These are phyloP conservation scores for Camelina laxa DNA, from an alignment of 345 rosid genomes.

Conservation along the genomic window DNA sequence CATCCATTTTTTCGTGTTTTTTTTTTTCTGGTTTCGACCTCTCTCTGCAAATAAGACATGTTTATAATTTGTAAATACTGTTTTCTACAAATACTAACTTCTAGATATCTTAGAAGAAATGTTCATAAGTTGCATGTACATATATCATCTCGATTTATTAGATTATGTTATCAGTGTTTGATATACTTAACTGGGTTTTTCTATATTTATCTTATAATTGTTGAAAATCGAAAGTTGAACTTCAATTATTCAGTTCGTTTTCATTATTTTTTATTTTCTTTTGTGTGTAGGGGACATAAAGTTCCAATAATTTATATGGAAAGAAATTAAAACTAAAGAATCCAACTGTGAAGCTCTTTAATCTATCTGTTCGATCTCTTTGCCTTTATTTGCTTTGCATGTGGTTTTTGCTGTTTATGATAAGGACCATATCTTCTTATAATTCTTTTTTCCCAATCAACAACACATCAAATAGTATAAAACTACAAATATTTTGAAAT, in stretches of 20 bases:
- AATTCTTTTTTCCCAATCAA: not conserved
- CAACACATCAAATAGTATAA: not conserved
- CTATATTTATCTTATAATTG: not conserved
- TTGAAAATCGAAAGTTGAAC: conserved; percentile 12
- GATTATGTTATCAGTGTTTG: not conserved
- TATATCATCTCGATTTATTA: too few species aligned
- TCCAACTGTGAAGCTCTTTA: conserved; percentile 30
- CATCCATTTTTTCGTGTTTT: too few species aligned
- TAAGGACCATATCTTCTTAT: conserved; percentile 4
- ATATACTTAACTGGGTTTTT: not conserved
- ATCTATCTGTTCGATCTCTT: conserved; percentile 25
- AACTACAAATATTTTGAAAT: not conserved
- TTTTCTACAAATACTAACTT: too few species aligned
- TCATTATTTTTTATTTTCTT: not conserved
- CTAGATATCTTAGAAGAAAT: too few species aligned
- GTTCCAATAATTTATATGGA: conserved; percentile 34
- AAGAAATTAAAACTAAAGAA: conserved; percentile 26
- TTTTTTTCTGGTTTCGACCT: too few species aligned
- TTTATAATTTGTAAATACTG: too few species aligned
- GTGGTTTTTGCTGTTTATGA: conserved; percentile 30
- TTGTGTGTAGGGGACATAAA: conserved; percentile 21
- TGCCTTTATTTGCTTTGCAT: conserved; percentile 31
- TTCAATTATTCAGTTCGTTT: conserved; percentile 1
- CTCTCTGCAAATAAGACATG: too few species aligned
- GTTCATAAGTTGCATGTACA: too few species aligned